These are phyloP conservation scores for Euphorbia peplus DNA, from an alignment of 345 rosid species.

Conservation along the genomic window DNA sequence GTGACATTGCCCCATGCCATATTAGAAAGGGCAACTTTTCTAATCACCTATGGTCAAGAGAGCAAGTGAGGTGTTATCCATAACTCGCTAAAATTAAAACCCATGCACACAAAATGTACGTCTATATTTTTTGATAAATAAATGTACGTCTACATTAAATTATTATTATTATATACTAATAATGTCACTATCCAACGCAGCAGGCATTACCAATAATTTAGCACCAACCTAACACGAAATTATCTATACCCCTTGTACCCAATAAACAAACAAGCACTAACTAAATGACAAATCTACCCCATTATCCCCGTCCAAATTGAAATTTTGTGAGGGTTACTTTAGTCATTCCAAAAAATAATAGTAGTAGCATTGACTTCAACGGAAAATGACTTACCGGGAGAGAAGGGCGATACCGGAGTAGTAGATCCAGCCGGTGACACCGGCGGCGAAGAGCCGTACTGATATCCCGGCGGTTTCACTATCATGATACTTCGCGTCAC, in stretches of 20 bases:
- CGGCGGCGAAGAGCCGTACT: conserved; percentile 71
- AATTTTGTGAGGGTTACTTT: conserved; percentile 15
- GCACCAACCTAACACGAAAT: too few relatives aligned
- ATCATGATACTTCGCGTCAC: conserved; percentile 89
- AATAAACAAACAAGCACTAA: not conserved
- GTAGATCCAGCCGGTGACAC: conserved; percentile 86
- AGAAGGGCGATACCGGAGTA: conserved; percentile 77
- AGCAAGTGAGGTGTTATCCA: not conserved
- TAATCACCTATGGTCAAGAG: not conserved
- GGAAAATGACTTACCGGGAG: conserved; percentile 50
- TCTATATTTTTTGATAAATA: too few relatives aligned
- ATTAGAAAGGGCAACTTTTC: not conserved
- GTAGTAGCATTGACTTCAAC: not conserved
- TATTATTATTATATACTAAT: not conserved
- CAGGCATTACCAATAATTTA: not conserved
- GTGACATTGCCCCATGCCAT: not conserved
- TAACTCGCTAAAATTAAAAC: not conserved
- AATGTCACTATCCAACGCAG: conserved; percentile 1
- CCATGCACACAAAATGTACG: not conserved
- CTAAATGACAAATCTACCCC: conserved; percentile 39
- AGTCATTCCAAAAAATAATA: not conserved
- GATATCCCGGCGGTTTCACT: conserved; percentile 82
- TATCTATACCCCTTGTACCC: conserved; percentile 3
- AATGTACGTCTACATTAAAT: not conserved
- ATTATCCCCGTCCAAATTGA: conserved; percentile 25